phyloP scores from a whole-genome alignment of 192 early-diverging fungal species.

The Allomyces arbusculus region DNA sequence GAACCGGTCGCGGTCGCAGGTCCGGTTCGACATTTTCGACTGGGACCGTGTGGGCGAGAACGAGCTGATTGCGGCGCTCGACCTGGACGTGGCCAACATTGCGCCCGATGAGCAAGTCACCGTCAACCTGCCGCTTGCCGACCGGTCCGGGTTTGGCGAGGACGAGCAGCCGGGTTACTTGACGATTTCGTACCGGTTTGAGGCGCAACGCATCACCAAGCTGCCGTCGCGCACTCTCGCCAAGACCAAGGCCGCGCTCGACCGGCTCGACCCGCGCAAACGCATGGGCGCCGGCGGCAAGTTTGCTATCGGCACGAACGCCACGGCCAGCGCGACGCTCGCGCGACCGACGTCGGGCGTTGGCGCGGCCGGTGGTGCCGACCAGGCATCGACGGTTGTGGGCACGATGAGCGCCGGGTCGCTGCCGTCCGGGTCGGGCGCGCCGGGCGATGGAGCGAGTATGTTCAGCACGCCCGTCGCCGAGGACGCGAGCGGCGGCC shows the following conservation, averaged over 20 bases:
- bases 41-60: constrained; percentile 54
- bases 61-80: constrained; percentile 29
- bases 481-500: too few species aligned
- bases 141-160: background rate
- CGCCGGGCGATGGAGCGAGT: background rate
- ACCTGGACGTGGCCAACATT: constrained; percentile 29
- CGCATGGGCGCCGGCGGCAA: background rate
- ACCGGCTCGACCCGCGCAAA: background rate
- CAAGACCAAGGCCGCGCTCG: background rate
- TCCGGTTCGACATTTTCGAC: constrained; percentile 48
- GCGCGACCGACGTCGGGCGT: background rate
- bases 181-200: background rate
- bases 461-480: background rate
- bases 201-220: background rate
- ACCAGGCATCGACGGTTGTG: too few species aligned
- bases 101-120: constrained; percentile 22
- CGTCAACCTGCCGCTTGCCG: background rate
- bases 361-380: too few species aligned
- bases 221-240: background rate
- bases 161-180: background rate
- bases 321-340: background rate
- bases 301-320: background rate
- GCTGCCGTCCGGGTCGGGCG: background rate
- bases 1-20: constrained; percentile 23
- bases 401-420: too few species aligned